Conservation (phyloP, 2,329 filamentous ascomycete species). For the Didymella lethalis region DNA sequence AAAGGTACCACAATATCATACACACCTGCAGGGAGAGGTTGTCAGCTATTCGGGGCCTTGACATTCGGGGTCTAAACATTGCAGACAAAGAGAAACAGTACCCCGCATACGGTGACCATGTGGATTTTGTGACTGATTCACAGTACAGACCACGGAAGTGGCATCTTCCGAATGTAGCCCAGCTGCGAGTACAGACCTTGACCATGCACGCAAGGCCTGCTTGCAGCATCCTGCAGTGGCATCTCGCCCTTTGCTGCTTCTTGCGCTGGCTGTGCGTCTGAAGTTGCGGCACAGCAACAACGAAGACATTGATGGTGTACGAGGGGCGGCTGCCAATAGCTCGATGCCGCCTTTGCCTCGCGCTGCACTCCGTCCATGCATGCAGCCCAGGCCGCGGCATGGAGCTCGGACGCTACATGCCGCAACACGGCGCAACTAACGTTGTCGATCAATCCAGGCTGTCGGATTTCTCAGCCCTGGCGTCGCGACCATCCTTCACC, state of each 20-base stretch:
- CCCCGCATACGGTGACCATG: constrained; percentile 11
- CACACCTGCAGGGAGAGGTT: not conserved
- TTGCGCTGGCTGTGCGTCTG: not conserved
- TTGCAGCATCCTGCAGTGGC: constrained; percentile 1
- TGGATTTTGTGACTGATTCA: not conserved
- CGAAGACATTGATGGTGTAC: not conserved
- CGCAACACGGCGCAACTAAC: constrained; percentile 18
- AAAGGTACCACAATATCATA: not conserved
- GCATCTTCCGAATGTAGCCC: constrained; percentile 7
- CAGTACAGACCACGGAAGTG: constrained; percentile 7
- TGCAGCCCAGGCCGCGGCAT: constrained; percentile 7
- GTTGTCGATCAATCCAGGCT: constrained; percentile 24
- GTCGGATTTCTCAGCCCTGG: constrained; percentile 18
- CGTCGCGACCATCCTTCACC: constrained; percentile 14
- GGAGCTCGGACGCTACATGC: constrained; percentile 11
- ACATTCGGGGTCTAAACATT: not conserved
- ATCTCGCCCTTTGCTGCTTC: not conserved
- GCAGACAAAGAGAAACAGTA: not conserved
- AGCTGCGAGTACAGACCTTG: constrained; percentile 4
- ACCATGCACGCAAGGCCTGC: constrained; percentile 1
- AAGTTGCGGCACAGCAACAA: not conserved
- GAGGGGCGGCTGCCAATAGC: constrained; percentile 2
- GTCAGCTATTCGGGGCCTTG: not conserved
- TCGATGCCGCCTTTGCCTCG: not conserved
- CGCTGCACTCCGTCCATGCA: not conserved